A percentile compares a stretch with the other conserved stretches of the same genome.
Evolutionary conservation across 371 early-diverging fungal species (phyloP).

Genomic region (Mortierella sp.): DNA sequence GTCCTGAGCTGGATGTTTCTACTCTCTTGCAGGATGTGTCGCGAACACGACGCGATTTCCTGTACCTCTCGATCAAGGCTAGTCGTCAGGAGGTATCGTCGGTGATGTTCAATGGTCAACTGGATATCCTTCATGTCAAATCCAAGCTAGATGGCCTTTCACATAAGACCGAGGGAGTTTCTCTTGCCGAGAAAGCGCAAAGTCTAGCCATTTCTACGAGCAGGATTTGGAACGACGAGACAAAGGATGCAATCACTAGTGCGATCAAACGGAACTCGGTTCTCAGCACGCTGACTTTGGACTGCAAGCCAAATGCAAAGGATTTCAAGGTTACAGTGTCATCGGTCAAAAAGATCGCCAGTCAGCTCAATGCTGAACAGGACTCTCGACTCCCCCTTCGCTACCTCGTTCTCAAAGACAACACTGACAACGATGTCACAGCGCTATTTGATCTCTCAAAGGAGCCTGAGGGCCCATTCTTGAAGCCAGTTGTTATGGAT

Average conservation of each 20-base stretch:
- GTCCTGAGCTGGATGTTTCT: not conserved
- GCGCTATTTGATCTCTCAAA: not conserved
- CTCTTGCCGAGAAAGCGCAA: not conserved
- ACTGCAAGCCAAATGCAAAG: not conserved
- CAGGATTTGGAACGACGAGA: not conserved
- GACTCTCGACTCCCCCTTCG: not conserved
- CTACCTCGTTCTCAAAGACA: not conserved
- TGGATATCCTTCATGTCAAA: not conserved
- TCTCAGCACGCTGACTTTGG: not conserved
- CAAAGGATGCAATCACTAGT: not conserved
- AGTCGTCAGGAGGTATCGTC: not conserved
- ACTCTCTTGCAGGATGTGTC: not conserved
- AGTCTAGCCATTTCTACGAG: not conserved
- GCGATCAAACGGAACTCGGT: not conserved
- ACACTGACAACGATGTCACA: not conserved
- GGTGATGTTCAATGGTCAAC: not conserved
- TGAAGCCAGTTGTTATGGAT: not conserved
- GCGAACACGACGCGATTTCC: not conserved
- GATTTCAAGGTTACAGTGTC: not conserved
- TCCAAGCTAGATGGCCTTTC: not conserved
- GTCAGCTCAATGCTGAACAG: not conserved
- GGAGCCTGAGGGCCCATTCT: not conserved
- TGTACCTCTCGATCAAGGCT: not conserved
- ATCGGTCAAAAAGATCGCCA: not conserved
- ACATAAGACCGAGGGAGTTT: not conserved